Base-by-base conservation (phyloP, 1,284 basidiomycete species). In the Cystobasidiaceae sp. region DNA sequence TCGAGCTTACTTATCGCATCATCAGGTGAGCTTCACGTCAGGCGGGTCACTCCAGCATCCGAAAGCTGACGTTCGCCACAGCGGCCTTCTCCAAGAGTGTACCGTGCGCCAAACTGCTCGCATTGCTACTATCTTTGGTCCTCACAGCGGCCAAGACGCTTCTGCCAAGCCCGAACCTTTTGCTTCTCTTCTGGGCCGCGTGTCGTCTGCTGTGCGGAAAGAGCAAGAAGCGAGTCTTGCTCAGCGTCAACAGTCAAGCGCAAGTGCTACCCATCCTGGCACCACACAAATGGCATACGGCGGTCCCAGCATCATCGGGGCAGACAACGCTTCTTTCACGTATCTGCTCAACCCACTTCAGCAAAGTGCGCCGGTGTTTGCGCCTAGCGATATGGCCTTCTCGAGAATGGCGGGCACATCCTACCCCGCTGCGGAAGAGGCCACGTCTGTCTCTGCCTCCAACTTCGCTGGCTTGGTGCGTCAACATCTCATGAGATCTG, bases 391-490 rank as follows among this genome's bases (percentile, higher is more conserved):
- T 19, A 2, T 37, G 9, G 7, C 32, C 4, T 52, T 11, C 21
- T 23, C 30, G 6, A 25, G 19, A n/a, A n/a, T n/a, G n/a, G n/a
- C n/a, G n/a, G n/a, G n/a, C n/a, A n/a, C n/a, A n/a, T n/a, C n/a
- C n/a, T n/a, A n/a, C n/a, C n/a, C n/a, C n/a, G n/a, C n/a, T n/a
- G n/a, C n/a, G n/a, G n/a, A n/a, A 39, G 37, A 39, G 11, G 37
- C 37, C 37, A 39, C 11, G 11, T 39, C 37, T 39, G 37, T 39
- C 11, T 39, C 37, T n/a, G 37, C 37, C n/a, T 37, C 54, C 21
- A 56, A 56, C 32, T 56, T 56, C 27, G 54, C 54, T 32, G 54
- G 54, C 19, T 28, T 56, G 2, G 54, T 56, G 13, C 41, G 54
- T 27, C 1, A 34, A 19, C 30, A 34, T 19, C 21, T 15, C 13